Evolutionary conservation across 1,284 basidiomycete species (phyloP), one percentile per base, ranked within the genome.

Genomic region (Athelia sp.): DNA sequence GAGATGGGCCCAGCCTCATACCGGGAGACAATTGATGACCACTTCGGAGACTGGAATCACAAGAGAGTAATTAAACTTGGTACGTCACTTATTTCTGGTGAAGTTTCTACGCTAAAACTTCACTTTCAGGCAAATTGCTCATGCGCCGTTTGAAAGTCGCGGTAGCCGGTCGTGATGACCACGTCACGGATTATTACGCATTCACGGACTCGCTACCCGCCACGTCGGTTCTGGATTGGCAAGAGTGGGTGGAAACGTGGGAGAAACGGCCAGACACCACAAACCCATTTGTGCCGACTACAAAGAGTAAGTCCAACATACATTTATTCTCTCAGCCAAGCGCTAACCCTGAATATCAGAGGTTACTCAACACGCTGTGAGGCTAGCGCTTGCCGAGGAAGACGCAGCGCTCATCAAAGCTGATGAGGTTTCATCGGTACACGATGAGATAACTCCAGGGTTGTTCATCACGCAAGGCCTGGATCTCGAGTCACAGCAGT

Each of bases 211-310:
- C 45, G 11, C 52, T 57, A 35, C 17, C 43, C 15, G 24, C 34
- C 6, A 43, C 50, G 1, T 26, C 36, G 6, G 38, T 53, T 6
- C 8, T 31, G 14, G 24, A 21, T 4, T 60, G 58, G 57, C 26
- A 22, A 11, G 46, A 43, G 4, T 47, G 48, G 45, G 18, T 60
- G 11, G 18, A 21, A 11, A 35, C 32, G 0, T 60, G 58, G 58
- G 34, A 54, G 9, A 34, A 44, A 0, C 45, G 55, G 31, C 34
- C 21, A 18, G 22, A 9, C 11, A 8, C 8, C n/a, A 22, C 23
- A n/a, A 54, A 58, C 44, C 58, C 57, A 2, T 60, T 53, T 34
- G 47, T 51, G 4, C 50, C 56, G 40, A 23, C 47, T 4, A 38
- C 31, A n/a, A n/a, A n/a, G n/a, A n/a, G n/a, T n/a, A n/a, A n/a